Evolutionary conservation across 768 basidiomycete genomes (phyloP).

Genomic region (Lanmaoa rubissima): DNA sequence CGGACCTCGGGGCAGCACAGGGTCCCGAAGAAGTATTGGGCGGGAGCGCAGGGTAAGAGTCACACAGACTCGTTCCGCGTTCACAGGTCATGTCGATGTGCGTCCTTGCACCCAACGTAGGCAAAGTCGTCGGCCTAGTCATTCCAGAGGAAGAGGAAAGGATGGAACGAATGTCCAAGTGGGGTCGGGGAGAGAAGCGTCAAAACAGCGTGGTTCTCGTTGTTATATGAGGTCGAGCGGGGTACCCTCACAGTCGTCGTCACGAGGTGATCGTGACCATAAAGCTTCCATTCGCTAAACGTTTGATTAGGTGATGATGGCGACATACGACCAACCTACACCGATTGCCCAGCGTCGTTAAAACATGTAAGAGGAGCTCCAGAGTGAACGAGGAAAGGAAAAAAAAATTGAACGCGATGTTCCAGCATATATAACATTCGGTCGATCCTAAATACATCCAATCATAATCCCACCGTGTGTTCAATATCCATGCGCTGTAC

Average conservation of each 20-base stretch:
- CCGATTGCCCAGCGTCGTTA: not conserved
- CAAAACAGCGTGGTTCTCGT: not conserved
- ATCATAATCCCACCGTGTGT: too few relatives aligned
- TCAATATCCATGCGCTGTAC: too few relatives aligned
- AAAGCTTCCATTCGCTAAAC: not conserved
- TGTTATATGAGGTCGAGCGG: constrained; percentile 1
- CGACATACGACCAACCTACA: not conserved
- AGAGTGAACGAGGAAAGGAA: too few relatives aligned
- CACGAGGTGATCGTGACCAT: not conserved
- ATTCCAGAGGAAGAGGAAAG: not conserved
- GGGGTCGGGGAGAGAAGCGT: not conserved
- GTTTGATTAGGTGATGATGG: not conserved
- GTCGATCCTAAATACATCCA: too few relatives aligned
- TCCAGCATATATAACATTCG: too few relatives aligned
- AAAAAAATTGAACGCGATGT: too few relatives aligned
- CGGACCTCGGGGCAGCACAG: not conserved
- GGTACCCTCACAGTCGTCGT: constrained; percentile 19
- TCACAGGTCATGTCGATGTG: not conserved
- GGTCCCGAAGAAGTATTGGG: not conserved
- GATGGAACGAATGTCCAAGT: not conserved
- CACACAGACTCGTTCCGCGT: not conserved
- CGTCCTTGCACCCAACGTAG: not conserved
- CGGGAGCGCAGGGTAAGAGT: not conserved
- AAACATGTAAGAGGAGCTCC: not conserved
- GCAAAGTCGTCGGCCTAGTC: not conserved